A percentile compares a stretch with the other conserved stretches of the same genome.
Evolutionary conservation across 805 yeast species (phyloP).

Genomic region (Spathaspora girioi): DNA sequence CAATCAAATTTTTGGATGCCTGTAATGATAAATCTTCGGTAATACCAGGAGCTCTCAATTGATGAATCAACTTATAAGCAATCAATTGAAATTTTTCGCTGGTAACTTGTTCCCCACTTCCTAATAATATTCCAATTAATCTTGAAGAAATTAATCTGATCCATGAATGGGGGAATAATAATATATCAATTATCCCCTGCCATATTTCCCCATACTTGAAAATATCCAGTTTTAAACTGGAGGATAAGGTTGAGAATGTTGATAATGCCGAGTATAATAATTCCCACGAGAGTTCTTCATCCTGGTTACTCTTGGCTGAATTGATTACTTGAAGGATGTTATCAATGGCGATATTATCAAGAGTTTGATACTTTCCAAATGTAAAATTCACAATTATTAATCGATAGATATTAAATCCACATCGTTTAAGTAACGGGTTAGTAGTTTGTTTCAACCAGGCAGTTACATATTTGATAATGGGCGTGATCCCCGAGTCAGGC

Average conservation of each 20-base stretch:
- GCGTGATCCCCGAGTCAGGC: slow-evolving; percentile 15
- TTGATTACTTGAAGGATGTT: slow-evolving; percentile 21
- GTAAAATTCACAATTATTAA: slow-evolving; percentile 53
- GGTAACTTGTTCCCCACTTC: slow-evolving; percentile 22
- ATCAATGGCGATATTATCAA: slow-evolving; percentile 38
- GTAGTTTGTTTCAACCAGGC: slow-evolving; percentile 64
- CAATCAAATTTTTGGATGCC: slow-evolving; percentile 62
- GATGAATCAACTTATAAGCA: slow-evolving; percentile 67
- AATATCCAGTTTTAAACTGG: slow-evolving; percentile 28
- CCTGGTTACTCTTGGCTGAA: slow-evolving; percentile 21
- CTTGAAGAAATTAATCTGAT: slow-evolving; percentile 67
- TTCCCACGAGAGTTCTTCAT: slow-evolving; percentile 66
- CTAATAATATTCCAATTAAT: slow-evolving; percentile 50
- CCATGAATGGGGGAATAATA: slow-evolving; percentile 91
- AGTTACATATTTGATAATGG: slow-evolving; percentile 38
- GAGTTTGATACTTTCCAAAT: slow-evolving; percentile 25
- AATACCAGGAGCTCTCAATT: slow-evolving; percentile 75
- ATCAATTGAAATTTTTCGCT: slow-evolving; percentile 59
- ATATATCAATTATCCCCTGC: slow-evolving; percentile 47
- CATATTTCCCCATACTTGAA: slow-evolving; percentile 43
- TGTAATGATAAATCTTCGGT: slow-evolving; percentile 60
- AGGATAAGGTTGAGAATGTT: slow-evolving; percentile 42
- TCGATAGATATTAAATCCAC: slow-evolving; percentile 73
- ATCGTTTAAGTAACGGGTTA: slow-evolving; percentile 53
- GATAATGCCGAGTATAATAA: slow-evolving; percentile 63